Evolutionary conservation across 352 stramenopile genomes (phyloP).

Genomic region (Globisporangium megalacanthum): DNA sequence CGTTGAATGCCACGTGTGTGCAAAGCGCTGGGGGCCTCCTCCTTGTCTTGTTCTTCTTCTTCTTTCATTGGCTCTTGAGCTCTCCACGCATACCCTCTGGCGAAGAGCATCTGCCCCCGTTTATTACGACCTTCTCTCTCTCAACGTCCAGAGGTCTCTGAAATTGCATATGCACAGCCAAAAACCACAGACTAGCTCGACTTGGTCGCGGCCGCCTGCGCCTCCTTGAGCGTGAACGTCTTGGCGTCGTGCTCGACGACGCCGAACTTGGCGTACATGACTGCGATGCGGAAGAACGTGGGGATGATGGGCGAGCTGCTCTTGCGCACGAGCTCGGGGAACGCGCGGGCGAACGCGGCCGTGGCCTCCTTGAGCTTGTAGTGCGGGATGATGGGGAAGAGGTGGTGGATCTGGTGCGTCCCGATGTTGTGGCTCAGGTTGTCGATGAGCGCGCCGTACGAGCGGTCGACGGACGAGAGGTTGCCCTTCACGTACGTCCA

Average conservation of each 20-base stretch:
- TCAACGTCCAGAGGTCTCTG: no score
- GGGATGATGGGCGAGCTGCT: constrained; percentile 62
- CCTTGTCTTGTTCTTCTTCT: neutral
- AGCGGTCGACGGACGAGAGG: constrained; percentile 74
- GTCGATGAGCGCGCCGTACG: constrained; percentile 73
- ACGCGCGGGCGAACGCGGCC: constrained; percentile 52
- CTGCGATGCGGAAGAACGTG: constrained; percentile 53
- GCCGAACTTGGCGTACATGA: constrained; percentile 67
- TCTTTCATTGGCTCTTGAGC: neutral
- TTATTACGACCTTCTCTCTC: neutral
- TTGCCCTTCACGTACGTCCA: constrained; percentile 86
- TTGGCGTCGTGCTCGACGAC: constrained; percentile 59
- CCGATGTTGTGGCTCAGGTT: constrained; percentile 86
- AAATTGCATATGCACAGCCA: no score
- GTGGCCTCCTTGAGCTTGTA: constrained; percentile 75
- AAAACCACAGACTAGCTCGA: constrained; percentile 6
- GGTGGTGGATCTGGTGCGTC: constrained; percentile 82
- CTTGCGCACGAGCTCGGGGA: constrained; percentile 68
- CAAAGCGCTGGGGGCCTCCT: neutral
- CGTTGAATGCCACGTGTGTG: constrained; percentile 3
- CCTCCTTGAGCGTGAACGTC: constrained; percentile 68
- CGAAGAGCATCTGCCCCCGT: no score
- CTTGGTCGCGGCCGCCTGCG: constrained; percentile 25
- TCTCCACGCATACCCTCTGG: no score
- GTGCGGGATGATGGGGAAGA: constrained; percentile 85